Conservation (phyloP, 192 early-diverging fungal species). For the Coemansia sp. region DNA sequence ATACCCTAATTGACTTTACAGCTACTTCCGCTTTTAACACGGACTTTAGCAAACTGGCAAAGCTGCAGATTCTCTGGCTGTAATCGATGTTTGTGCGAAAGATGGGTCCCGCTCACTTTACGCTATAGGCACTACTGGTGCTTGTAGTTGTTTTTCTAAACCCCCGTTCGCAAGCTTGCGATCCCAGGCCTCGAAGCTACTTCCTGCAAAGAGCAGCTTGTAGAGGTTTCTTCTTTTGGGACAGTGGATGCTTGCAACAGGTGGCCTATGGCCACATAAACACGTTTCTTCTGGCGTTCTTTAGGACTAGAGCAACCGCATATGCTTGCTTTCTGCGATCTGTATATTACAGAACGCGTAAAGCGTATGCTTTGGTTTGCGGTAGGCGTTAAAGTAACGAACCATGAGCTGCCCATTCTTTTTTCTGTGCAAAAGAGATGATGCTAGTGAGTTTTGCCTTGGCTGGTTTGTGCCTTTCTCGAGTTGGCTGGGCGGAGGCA, state of each 20-base stretch:
- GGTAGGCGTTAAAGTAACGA: slow-evolving; percentile 27
- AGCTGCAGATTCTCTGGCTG: no score
- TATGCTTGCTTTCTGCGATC: not conserved
- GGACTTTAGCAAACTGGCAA: no score
- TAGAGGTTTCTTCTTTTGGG: no score
- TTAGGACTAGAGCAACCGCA: slow-evolving; percentile 16
- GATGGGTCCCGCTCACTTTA: slow-evolving; percentile 3
- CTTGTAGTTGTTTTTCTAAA: slow-evolving; percentile 15
- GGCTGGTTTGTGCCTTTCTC: no score
- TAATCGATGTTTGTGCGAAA: no score
- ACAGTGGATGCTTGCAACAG: not conserved
- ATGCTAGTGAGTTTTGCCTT: no score
- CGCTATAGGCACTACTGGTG: slow-evolving; percentile 1
- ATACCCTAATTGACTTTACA: no score
- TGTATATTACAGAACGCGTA: no score
- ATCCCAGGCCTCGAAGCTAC: slow-evolving; percentile 3
- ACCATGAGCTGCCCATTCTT: slow-evolving; percentile 13
- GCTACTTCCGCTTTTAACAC: no score
- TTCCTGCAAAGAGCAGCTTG: not conserved
- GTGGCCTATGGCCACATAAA: not conserved
- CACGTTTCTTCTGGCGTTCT: slow-evolving; percentile 48
- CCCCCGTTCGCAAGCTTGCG: slow-evolving; percentile 21
- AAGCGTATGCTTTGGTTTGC: no score
- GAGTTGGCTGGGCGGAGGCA: no score
- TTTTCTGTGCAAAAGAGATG: no score